A percentile compares a stretch with the other conserved stretches of the same genome.
These are phyloP conservation scores for Gnaphalium uliginosum DNA, from an alignment of 129 eudicot species.

Conservation along the genomic window DNA sequence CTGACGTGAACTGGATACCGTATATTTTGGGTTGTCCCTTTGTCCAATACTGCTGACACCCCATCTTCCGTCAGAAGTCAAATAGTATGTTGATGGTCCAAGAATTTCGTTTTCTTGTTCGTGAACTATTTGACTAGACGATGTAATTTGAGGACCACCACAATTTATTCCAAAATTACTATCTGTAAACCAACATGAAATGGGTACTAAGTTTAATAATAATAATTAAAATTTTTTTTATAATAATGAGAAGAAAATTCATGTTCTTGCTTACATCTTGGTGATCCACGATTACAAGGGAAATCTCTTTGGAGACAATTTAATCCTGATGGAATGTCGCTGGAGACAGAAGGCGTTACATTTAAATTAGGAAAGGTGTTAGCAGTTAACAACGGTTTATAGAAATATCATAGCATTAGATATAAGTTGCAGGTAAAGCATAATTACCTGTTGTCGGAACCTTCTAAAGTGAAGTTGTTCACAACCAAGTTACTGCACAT, in stretches of 20 bases:
- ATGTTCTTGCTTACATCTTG: conserved; percentile 54
- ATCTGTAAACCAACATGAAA: conserved; percentile 42
- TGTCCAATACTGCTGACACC: conserved; percentile 82
- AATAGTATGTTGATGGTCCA: conserved; percentile 65
- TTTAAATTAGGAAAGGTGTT: neutral
- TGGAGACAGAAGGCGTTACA: conserved; percentile 17
- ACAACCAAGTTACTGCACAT: conserved; percentile 72
- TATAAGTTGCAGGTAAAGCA: neutral
- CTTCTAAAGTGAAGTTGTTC: conserved; percentile 61
- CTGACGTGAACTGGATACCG: conserved; percentile 33
- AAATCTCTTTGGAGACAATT: conserved; percentile 69
- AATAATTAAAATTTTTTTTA: no score
- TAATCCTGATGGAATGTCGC: conserved; percentile 57
- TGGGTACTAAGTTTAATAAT: neutral
- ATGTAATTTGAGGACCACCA: conserved; percentile 61
- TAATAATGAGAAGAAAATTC: no score
- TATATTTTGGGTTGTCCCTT: conserved; percentile 42
- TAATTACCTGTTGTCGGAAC: conserved; percentile 53
- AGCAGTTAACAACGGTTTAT: neutral
- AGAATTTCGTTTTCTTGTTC: conserved; percentile 55
- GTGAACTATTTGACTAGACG: conserved; percentile 33
- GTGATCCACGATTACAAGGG: conserved; percentile 64
- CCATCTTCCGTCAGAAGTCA: conserved; percentile 56
- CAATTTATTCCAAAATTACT: conserved; percentile 66
- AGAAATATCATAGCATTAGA: neutral